Evolutionary conservation across 257 asterid species (phyloP).

Genomic region (Solanum paucissectum): DNA sequence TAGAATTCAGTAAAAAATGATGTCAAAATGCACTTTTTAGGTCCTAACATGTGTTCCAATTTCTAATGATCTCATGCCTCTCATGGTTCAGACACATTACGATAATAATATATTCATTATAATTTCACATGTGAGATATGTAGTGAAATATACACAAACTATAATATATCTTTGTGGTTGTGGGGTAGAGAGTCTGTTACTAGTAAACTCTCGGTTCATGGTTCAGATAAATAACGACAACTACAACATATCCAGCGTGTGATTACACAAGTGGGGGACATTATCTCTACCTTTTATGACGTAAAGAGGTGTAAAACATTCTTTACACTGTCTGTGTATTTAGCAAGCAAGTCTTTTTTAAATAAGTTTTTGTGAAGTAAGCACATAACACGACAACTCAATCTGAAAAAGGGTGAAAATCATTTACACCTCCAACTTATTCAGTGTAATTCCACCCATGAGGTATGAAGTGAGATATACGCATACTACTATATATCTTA

Average conservation of each 20-base stretch:
- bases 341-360: too few relatives aligned
- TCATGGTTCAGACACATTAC: neutral
- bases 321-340: too few relatives aligned
- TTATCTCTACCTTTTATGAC: neutral
- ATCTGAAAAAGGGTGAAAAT: neutral
- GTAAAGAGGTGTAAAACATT: too few relatives aligned
- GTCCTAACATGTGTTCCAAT: neutral
- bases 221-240: neutral
- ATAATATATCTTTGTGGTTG: neutral
- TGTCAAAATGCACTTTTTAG: neutral
- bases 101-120: too few relatives aligned
- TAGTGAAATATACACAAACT: neutral
- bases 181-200: neutral
- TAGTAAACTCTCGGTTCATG: neutral
- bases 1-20: neutral
- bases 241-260: neutral
- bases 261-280: too few relatives aligned
- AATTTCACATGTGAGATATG: rapidly evolving
- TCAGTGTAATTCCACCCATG: rapidly evolving
- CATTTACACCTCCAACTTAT: neutral
- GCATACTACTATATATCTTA: neutral
- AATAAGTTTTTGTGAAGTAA: neutral
- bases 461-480: rapidly evolving
- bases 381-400: neutral
- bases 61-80: neutral